A percentile compares a stretch with the other conserved stretches of the same genome.
Conservation (phyloP, 148 eudicot genomes). For the Diospyros lotus region DNA sequence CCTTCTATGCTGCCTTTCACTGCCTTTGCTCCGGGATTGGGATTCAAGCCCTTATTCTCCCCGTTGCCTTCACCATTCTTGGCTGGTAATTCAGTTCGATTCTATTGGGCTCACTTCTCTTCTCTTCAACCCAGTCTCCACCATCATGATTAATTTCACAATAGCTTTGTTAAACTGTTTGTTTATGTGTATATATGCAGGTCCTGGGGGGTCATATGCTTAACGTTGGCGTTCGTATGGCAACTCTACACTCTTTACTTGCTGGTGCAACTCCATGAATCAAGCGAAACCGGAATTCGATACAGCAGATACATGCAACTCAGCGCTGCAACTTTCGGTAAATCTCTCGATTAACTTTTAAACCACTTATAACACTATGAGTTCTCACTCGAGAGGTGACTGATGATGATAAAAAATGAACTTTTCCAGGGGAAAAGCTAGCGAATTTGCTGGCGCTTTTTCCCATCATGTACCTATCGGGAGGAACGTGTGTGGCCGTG, state of each 20-base stretch:
- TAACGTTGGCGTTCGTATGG: conserved; percentile 71
- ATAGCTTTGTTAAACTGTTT: neutral
- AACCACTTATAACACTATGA: neutral
- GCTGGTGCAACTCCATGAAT: conserved; percentile 88
- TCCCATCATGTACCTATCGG: conserved; percentile 69
- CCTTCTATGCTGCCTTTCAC: conserved; percentile 34
- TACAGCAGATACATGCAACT: conserved; percentile 79
- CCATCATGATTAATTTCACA: neutral
- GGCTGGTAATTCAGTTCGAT: conserved; percentile 55
- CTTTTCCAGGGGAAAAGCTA: conserved; percentile 57
- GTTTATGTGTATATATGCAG: conserved; percentile 25
- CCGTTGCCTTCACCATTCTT: conserved; percentile 73
- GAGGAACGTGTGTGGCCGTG: conserved; percentile 66
- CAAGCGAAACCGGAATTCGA: conserved; percentile 60
- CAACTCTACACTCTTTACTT: conserved; percentile 86
- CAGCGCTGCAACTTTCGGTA: conserved; percentile 66
- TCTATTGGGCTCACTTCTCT: neutral
- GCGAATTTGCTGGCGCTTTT: conserved; percentile 53
- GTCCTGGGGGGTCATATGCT: conserved; percentile 76
- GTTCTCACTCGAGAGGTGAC: neutral
- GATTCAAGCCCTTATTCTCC: conserved; percentile 34
- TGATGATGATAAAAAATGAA: neutral
- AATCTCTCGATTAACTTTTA: neutral
- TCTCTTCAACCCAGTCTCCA: neutral
- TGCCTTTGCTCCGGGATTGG: conserved; percentile 40